Base-by-base conservation (phyloP, 2,329 filamentous ascomycete genomes). In the Beauveria sp. region DNA sequence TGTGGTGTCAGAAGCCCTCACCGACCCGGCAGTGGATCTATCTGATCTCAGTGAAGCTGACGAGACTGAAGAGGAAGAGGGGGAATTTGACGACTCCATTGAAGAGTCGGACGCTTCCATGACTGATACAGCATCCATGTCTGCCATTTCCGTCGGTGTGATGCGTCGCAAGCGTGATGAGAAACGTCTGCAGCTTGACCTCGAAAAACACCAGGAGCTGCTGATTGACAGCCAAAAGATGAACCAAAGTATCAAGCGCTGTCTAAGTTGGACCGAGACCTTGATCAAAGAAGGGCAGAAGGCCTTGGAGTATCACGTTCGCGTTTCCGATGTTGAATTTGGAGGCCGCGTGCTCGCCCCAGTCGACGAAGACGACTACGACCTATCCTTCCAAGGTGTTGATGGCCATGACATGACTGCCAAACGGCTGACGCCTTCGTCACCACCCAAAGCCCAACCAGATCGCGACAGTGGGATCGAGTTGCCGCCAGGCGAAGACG, bases 141-240 rank as follows among this genome's bases (percentile, higher is more conserved):
- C 68, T 20, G 66, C 75, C 30, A 76, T 74, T 43, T 70, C 76
- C 65, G 71, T 72, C 67, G 69, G 85, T 74, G 63, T 79, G 68
- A 67, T 80, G 69, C 78, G 90, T 64, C 82, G 86, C n/a, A 82
- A 85, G 54, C 83, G 84, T 58, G 93, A 98, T 66, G 91, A 96
- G 71, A 88, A 88, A 66, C 85, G 91, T 34, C 79, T 98, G n/a
- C 85, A 89, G 67, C 81, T 92, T 5, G 95, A 99, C 73, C 81
- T 99, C 1, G 83, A 87, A 3, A 93, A 93, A 70, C 95, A 99
- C 72, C 90, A 92, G 66, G 89, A 96, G 69, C 79, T 98, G 1
- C 83, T 99, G 9, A 79, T 92, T 45, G 93, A 96, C 71, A 95
- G 89, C 66, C 92, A 97, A 70, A 96, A 92, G 77, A 92, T 98